Evolutionary conservation across 2,329 filamentous ascomycete species (phyloP), one percentile per base, ranked within the genome.

Genomic region (Fusarium albidum): DNA sequence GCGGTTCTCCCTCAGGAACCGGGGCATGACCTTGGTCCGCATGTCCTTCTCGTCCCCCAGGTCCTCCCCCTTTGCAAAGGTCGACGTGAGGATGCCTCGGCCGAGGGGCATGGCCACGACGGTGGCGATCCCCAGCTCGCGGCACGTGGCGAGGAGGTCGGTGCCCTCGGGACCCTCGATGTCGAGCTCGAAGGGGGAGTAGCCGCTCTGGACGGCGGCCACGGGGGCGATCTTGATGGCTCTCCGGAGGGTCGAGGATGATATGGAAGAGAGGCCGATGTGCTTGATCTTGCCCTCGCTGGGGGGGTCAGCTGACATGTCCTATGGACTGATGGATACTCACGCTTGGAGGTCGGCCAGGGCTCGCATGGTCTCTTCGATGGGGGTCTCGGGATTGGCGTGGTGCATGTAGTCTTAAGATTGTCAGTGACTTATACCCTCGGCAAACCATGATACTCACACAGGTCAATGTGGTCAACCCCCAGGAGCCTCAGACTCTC

Each of bases 51-150:
- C 49, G 12, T 49, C 45, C 0, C 27, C 37, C 3, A 25, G 18
- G 8, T 85, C 73, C 60, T 84, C 81, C 13, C 73, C 73, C 0
- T 64, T 67, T 4, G 73, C 76, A 33, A 74, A 74, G 65, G 81
- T 67, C 4, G 83, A 83, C 0, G 81, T 79, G 18, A 88, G 64
- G 53, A 88, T 69, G 9, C 85, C 85, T 2, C 84, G 77, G 3
- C 83, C 84, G 3, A 89, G 76, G 3, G 85, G 85, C 13, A 78
- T 80, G 70, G 85, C 87, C 3, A 82, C 79, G 3, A 89, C 76
- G 6, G 84, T 71, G 1, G 82, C 73, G 3, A 85, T 73, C 2
- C 83, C 84, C 3, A 88, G 78, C 64, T 87, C 82, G n/a, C 80
- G 76, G 52, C 77, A 81, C 0, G 84, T 83, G 25, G 75, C 69